These are phyloP conservation scores for Beauveria sp. DNA, from an alignment of 2,329 filamentous ascomycete genomes.

Conservation along the genomic window DNA sequence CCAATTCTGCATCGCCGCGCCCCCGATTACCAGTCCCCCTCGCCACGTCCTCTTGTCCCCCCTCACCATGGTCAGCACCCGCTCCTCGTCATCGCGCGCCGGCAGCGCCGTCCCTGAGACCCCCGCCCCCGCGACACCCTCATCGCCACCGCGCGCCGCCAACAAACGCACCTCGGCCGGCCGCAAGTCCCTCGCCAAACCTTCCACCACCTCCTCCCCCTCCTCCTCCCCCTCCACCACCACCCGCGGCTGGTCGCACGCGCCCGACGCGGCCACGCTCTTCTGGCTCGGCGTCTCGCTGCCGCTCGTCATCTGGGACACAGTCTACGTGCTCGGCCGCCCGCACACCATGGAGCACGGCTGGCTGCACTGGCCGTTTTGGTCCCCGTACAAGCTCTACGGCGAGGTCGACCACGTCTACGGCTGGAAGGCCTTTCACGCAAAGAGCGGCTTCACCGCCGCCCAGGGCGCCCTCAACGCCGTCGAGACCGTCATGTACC, in stretches of 20 bases:
- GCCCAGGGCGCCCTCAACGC: conserved; percentile 66
- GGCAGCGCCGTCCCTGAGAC: conserved; percentile 20
- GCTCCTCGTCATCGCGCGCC: conserved; percentile 27
- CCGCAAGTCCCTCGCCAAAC: conserved; percentile 5
- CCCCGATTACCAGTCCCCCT: too few species aligned
- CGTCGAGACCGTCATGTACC: conserved; percentile 59
- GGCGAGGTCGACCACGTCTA: conserved; percentile 74
- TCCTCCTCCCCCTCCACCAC: background rate
- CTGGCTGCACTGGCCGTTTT: conserved; percentile 62
- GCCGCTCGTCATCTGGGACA: conserved; percentile 77
- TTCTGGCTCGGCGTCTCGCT: conserved; percentile 69
- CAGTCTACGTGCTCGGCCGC: conserved; percentile 68
- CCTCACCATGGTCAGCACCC: conserved; percentile 31
- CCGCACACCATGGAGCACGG: conserved; percentile 79
- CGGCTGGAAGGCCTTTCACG: conserved; percentile 64
- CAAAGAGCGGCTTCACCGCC: conserved; percentile 64
- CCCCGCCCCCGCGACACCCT: conserved; percentile 14
- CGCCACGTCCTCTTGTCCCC: background rate
- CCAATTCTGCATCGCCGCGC: background rate
- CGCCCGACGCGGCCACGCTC: conserved; percentile 41
- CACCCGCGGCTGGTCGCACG: conserved; percentile 33
- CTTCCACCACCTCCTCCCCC: background rate
- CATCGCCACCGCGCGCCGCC: conserved; percentile 12
- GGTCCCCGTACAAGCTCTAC: conserved; percentile 73
- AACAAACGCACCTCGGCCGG: conserved; percentile 31